Evolutionary conservation across 2,329 filamentous ascomycete genomes (phyloP), one percentile per base, ranked within the genome.

Genomic region (Stachybotrys chlorohalonatus): DNA sequence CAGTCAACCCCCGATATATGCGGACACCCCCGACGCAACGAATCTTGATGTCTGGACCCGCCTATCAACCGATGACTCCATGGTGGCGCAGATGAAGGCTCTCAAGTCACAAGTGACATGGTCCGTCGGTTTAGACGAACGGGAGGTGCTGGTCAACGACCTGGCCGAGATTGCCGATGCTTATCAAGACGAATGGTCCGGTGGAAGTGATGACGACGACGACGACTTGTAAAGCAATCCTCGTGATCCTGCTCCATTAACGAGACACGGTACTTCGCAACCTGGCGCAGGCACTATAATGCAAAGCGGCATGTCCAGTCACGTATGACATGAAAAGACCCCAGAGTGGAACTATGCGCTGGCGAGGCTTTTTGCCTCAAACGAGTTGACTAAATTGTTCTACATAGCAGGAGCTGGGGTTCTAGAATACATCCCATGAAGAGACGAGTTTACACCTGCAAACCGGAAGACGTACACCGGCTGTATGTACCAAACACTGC

Each of bases 131-230:
- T 63, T 93, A 3, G 90, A 95, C 56, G 92, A 97, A 64, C 81
- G 93, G 47, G 94, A 99, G 70, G 77, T 78, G 2, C 75, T 97
- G n/a, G 82, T 84, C 49, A 94, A 95, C 65, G 85, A 87, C 11
- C 75, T 99, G 46, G 84, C 87, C 30, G 86, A 89, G 56, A 85
- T 97, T 63, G 86, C 87, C 1, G 92, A 96, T 64, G 89, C 89
- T 56, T 97, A 96, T 68, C 85, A 90, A 61, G 89, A 94, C 57
- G 90, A 90, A 1, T 96, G 90, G 89, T 85, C 84, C 11, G 90
- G 87, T 63, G 90, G 85, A 30, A 86, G 83, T 55, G 87, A 89
- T 61, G 79, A 84, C 8, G 85, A 83, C 17, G 84, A 90, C 55
- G 86, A 90, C 52, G 76, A 81, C 32, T 51, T 68, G n/a, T 66